Evolutionary conservation across 179 eudicot species (phyloP).

Genomic region (Spinacia oleracea): DNA sequence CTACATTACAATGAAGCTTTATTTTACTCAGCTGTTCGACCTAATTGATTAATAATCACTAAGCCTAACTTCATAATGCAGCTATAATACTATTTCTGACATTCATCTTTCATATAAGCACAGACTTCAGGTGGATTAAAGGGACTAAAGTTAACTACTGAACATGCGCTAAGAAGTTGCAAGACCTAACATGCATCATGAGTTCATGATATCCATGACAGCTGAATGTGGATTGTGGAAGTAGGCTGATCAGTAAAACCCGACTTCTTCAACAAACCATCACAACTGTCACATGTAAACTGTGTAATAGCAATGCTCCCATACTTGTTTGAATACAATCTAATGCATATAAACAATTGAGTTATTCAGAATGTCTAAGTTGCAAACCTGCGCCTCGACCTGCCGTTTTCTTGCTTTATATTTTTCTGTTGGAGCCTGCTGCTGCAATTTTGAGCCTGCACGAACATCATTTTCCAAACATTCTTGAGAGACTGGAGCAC

Average conservation of each 20-base stretch:
- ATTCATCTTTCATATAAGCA: neutral
- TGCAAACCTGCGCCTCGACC: slow-evolving; percentile 68
- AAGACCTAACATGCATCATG: slow-evolving; percentile 11
- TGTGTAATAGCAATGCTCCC: neutral
- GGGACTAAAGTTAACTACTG: neutral
- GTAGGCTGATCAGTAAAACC: slow-evolving; percentile 2
- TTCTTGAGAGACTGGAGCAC: slow-evolving; percentile 39
- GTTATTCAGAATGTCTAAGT: neutral
- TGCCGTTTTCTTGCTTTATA: slow-evolving; percentile 64
- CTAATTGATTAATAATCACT: neutral
- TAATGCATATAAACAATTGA: neutral
- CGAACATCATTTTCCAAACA: slow-evolving; percentile 37
- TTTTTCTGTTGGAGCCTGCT: slow-evolving; percentile 51
- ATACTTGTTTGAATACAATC: neutral
- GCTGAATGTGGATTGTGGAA: neutral
- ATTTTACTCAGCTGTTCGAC: neutral
- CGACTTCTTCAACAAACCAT: neutral
- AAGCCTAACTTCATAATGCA: neutral
- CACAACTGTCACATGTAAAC: neutral
- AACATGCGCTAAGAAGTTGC: neutral
- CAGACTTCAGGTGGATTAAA: neutral
- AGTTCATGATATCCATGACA: neutral
- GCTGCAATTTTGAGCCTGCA: slow-evolving; percentile 46
- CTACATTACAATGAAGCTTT: neutral
- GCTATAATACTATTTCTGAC: neutral